Evolutionary conservation across 2,329 filamentous ascomycete species (phyloP).

Genomic region (Stemphylium vesicarium): DNA sequence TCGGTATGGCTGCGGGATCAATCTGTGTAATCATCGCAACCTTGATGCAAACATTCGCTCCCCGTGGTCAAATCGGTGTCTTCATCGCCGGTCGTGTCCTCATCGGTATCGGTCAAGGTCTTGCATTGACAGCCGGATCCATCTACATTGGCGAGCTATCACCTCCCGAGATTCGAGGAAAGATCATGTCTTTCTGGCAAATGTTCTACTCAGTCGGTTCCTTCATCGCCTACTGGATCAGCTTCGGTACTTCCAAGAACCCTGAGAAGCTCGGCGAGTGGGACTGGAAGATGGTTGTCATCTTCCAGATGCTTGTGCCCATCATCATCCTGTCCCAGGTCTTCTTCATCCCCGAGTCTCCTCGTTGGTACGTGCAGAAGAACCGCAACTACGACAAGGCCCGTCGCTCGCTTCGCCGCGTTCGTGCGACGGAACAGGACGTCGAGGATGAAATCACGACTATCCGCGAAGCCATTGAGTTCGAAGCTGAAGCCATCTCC

Average conservation of each 20-base stretch:
- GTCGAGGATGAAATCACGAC: constrained; percentile 70
- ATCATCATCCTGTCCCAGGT: constrained; percentile 66
- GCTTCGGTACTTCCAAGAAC: constrained; percentile 67
- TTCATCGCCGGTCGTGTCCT: constrained; percentile 73
- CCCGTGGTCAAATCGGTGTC: constrained; percentile 62
- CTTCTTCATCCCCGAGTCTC: constrained; percentile 69
- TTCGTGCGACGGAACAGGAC: constrained; percentile 69
- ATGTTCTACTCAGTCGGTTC: constrained; percentile 69
- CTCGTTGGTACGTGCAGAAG: constrained; percentile 71
- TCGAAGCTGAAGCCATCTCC: constrained; percentile 72
- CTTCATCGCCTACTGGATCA: constrained; percentile 69
- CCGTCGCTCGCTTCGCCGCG: constrained; percentile 61
- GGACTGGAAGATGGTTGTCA: constrained; percentile 76
- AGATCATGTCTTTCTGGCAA: constrained; percentile 74
- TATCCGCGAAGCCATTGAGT: constrained; percentile 73
- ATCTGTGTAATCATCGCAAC: constrained; percentile 70
- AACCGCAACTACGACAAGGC: constrained; percentile 67
- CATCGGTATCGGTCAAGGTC: constrained; percentile 73
- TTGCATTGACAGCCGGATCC: constrained; percentile 70
- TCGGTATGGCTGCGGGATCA: constrained; percentile 70
- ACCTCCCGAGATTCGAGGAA: constrained; percentile 68
- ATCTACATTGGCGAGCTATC: constrained; percentile 75
- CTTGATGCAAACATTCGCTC: constrained; percentile 71
- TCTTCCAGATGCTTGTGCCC: constrained; percentile 75
- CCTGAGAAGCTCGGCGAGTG: constrained; percentile 66